Base-by-base conservation (phyloP, 2,329 filamentous ascomycete species). In the Fulvia fulva region DNA sequence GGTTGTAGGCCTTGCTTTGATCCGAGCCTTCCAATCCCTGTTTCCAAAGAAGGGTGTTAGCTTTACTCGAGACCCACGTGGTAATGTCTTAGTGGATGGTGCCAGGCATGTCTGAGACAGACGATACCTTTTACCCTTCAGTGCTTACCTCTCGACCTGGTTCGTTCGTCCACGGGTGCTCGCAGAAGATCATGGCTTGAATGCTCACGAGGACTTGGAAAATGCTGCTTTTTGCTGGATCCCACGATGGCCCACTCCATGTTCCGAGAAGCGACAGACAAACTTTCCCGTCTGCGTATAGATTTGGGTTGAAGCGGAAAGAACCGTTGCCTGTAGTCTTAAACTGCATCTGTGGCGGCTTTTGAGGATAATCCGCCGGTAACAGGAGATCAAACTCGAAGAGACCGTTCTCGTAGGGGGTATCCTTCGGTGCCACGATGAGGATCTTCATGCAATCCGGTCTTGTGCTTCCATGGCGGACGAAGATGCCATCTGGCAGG, bases 251-350 rank as follows among this genome's bases (percentile, higher is more conserved):
- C 0, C 79, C 76, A 54, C 80, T 76, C 83, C 83, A 85, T 3
- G 83, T 85, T 5, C 81, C 81, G 3, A 85, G 70, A 25, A 85
- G 67, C 60, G 78, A 81, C 8, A 85, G 71, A 61, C 83, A 85
- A 23, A 84, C 82, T 62, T 80, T 83, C n/a, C 83, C 82, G 55
- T 83, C 76, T 54, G 83, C 79, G 65, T 85, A 85, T 2, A 86
- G 70, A 63, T 86, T 86, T 0, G 83, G 83, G 62, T 85, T 86
- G 32, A 85, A 83, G 81, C 23, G 70, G 63, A 61, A 74, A 63
- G 21, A 63, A 14, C 81, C 81, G 80, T 77, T 77, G 2, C 71
- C 70, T 1, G 75, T 77, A 0, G 81, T 82, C 65, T 84, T 80
- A 67, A 85, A 85, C 64, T 77, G 78, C 14, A 80, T 77, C 14